Percentiles rank a stretch among this genome's conserved stretches.
These are phyloP conservation scores for Begonia masoniana DNA, from an alignment of 306 rosid species.

Conservation along the genomic window DNA sequence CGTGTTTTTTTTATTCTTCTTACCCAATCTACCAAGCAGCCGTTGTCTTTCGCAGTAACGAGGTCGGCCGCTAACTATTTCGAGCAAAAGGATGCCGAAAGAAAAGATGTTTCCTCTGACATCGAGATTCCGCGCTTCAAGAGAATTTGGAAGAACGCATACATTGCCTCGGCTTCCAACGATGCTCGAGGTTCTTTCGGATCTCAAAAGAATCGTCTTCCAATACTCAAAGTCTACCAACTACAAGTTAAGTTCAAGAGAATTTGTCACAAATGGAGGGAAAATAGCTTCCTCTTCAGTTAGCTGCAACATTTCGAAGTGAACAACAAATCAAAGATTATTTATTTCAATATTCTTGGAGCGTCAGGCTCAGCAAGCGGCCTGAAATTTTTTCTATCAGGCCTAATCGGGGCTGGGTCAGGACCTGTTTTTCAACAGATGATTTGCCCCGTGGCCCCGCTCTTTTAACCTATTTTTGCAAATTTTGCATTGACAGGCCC, in stretches of 20 bases:
- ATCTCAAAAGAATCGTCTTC: slow-evolving; percentile 85
- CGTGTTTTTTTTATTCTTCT: slow-evolving; percentile 7
- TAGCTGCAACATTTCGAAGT: too few species aligned
- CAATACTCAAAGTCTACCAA: slow-evolving; percentile 96
- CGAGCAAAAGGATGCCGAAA: slow-evolving; percentile 77
- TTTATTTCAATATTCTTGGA: too few species aligned
- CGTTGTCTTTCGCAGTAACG: slow-evolving; percentile 70
- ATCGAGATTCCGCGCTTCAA: slow-evolving; percentile 80
- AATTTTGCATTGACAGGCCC: too few species aligned
- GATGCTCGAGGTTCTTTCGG: slow-evolving; percentile 70
- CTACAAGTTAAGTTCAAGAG: slow-evolving; percentile 25
- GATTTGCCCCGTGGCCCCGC: too few species aligned
- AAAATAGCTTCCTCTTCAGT: too few species aligned
- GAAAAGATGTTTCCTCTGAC: slow-evolving; percentile 65
- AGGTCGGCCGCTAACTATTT: slow-evolving; percentile 79
- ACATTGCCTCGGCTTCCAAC: slow-evolving; percentile 60
- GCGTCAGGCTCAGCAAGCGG: too few species aligned
- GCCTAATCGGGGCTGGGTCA: too few species aligned
- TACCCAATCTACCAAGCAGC: slow-evolving; percentile 93
- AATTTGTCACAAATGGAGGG: too few species aligned
- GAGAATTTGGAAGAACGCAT: slow-evolving; percentile 75
- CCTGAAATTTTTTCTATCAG: too few species aligned
- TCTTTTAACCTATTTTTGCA: too few species aligned
- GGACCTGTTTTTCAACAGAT: too few species aligned
- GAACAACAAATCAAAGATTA: too few species aligned